Base-by-base conservation (phyloP, 345 rosid genomes). In the Dimocarpus longan region DNA sequence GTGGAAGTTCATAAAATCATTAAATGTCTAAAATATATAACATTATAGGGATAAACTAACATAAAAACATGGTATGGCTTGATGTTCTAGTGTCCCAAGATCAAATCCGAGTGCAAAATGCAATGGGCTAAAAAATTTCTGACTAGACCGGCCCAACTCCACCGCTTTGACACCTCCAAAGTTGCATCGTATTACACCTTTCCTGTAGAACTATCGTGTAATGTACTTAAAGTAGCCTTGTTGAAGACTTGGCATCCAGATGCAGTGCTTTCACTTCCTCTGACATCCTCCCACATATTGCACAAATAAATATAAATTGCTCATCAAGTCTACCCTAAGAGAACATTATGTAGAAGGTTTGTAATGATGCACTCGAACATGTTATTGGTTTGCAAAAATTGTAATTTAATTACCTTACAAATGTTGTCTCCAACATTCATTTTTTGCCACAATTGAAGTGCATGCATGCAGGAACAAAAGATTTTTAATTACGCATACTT, bases 401-500 rank as follows among this genome's bases (percentile, higher is more conserved):
- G 64, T 60, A 19, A 60, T n/a, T n/a, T 32, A 32, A 32, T 32
- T 86, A 96, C 99, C 99, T 91, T 94, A 93, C 93, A 93, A 60
- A 96, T 91, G 86, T 37, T 85, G 75, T 96, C 99, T 62, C 98
- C 92, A 10, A 98, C 98, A 63, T 94, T 96, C 95, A 94, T 87
- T 87, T 87, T 91, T 96, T 54, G 97, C 95, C 60, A 92, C 94
- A n/a, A 94, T 86, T 96, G 99, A 79, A 93, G 97, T 5, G 98
- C 97, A 66, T 96, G 98, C 92, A 98, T 96, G 85, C 44, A 50
- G 71, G 40, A 73, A 74, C 56, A 54, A 42, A 42, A 80, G 8
- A 71, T 40, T 50, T 44, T 32, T 19, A 12, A 57, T 44, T 52
- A 40, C 21, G 24, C 28, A 42, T 46, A 46, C 10, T 1, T 44